Evolutionary conservation across 2,329 filamentous ascomycete genomes (phyloP).

Genomic region (Chalara sp.): DNA sequence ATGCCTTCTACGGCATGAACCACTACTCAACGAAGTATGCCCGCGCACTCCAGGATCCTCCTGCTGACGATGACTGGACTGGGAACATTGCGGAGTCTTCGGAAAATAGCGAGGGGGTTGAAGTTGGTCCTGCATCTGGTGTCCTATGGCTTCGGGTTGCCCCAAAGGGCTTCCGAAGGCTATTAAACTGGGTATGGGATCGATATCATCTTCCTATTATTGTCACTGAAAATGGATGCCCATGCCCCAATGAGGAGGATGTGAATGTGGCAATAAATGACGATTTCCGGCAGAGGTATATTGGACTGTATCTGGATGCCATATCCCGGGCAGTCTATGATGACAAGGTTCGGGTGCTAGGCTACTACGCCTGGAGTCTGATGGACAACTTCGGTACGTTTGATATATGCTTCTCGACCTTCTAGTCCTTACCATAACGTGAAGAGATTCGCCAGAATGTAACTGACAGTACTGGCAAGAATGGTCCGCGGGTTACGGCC

Average conservation of each 20-base stretch:
- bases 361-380: constrained; percentile 79
- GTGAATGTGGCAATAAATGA: constrained; percentile 63
- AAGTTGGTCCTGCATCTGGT: not conserved
- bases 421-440: not conserved
- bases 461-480: not conserved
- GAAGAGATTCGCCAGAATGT: not conserved
- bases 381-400: constrained; percentile 45
- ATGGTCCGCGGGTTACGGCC: not conserved
- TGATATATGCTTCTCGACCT: not conserved
- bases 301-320: constrained; percentile 65
- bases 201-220: constrained; percentile 74
- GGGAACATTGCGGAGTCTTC: not conserved
- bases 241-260: constrained; percentile 64
- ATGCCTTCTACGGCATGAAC: not conserved
- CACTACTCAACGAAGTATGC: not conserved
- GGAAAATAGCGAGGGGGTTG: not conserved
- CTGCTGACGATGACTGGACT: not conserved
- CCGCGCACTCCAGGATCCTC: not conserved
- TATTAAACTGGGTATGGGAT: constrained; percentile 68
- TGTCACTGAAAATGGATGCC: constrained; percentile 82
- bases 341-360: constrained; percentile 67
- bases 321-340: constrained; percentile 64
- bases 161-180: constrained; percentile 66
- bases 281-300: constrained; percentile 73
- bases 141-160: not conserved